Evolutionary conservation across 306 rosid genomes (phyloP).

Genomic region (Acacia melanoxylon): DNA sequence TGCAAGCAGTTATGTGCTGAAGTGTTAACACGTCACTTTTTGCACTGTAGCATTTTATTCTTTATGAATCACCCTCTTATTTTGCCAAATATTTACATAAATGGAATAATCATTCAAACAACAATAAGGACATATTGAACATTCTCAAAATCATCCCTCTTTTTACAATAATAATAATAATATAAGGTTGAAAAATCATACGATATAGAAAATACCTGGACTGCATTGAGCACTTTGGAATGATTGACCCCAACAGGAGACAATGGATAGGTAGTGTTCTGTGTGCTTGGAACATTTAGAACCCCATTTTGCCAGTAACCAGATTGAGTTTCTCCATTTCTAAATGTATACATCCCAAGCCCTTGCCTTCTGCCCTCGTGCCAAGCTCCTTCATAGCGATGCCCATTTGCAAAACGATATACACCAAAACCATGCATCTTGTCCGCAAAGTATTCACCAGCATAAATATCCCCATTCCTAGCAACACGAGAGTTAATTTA

Average conservation of each 20-base stretch:
- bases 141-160: not conserved
- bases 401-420: conserved; percentile 85
- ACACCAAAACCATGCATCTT: conserved; percentile 96
- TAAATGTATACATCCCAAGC: conserved; percentile 94
- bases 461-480: conserved; percentile 90
- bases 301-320: conserved; percentile 98
- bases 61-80: not conserved
- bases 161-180: not conserved
- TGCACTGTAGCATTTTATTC: not conserved
- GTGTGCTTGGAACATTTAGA: conserved; percentile 88
- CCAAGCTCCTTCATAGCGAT: conserved; percentile 96
- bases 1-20: not conserved
- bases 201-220: conserved; percentile 62
- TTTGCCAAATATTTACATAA: not conserved
- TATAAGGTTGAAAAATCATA: not conserved
- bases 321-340: conserved; percentile 92
- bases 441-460: conserved; percentile 94
- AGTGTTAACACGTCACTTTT: not conserved
- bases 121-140: not conserved
- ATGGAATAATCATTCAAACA: not conserved
- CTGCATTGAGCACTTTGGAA: conserved; percentile 92
- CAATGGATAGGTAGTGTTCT: conserved; percentile 54
- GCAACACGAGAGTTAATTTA: conserved; percentile 21
- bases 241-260: conserved; percentile 84
- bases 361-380: conserved; percentile 99